A percentile compares a stretch with the other conserved stretches of the same genome.
Evolutionary conservation across 352 stramenopile genomes (phyloP).

Genomic region (Pythium guiyangense): DNA sequence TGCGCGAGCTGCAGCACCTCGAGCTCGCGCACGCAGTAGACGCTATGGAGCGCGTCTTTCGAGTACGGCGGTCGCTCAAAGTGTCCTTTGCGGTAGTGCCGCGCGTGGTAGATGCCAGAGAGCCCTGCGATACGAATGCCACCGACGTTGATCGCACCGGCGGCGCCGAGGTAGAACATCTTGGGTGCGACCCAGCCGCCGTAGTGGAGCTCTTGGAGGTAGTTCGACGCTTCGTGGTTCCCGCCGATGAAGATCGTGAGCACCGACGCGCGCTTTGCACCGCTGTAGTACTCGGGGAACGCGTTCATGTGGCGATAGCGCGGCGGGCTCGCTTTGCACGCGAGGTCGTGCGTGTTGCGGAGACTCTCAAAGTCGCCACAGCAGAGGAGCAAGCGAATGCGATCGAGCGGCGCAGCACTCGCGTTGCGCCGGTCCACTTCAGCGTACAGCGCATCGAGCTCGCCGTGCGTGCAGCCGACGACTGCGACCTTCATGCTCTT

Average conservation of each 20-base stretch:
- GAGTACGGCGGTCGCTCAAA: conserved; percentile 45
- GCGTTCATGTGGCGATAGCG: conserved; percentile 84
- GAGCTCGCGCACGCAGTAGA: conserved; percentile 89
- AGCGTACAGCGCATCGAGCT: conserved; percentile 91
- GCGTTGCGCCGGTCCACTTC: conserved; percentile 50
- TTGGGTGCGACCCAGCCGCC: conserved; percentile 94
- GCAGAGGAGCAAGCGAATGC: conserved; percentile 89
- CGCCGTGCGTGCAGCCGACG: conserved; percentile 93
- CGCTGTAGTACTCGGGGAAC: conserved; percentile 93
- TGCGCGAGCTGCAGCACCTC: conserved; percentile 81
- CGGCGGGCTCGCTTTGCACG: conserved; percentile 82
- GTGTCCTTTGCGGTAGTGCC: conserved; percentile 69
- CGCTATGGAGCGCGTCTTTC: conserved; percentile 51
- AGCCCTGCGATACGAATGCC: conserved; percentile 90
- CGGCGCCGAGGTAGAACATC: conserved; percentile 94
- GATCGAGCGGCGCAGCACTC: conserved; percentile 24
- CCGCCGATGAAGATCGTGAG: conserved; percentile 94
- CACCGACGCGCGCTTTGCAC: conserved; percentile 77
- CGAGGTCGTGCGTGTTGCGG: conserved; percentile 86
- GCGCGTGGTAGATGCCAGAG: conserved; percentile 91
- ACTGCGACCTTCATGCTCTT: conserved; percentile 51
- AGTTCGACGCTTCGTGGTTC: conserved; percentile 95
- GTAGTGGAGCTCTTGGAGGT: conserved; percentile 92
- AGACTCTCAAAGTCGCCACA: conserved; percentile 95
- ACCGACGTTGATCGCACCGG: conserved; percentile 74